Base-by-base conservation (phyloP, 2,329 filamentous ascomycete species). In the Hypoxylon sp. region DNA sequence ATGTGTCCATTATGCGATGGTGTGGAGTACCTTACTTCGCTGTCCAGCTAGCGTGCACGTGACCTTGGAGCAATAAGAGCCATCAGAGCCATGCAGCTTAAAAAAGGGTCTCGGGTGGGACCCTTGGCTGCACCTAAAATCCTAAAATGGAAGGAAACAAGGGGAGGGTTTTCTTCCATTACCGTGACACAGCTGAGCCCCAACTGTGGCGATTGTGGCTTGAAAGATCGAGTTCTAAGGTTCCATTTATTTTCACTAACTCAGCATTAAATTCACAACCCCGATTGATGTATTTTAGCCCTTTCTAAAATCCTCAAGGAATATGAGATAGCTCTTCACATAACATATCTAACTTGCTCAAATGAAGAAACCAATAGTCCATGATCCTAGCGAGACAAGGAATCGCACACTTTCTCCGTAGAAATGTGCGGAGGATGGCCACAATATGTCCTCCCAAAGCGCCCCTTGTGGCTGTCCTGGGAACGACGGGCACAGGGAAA, bases 401-500 rank as follows among this genome's bases (percentile, higher is more conserved):
- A 24, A 19, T 62, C n/a, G 10, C 48, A 17, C 48, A 46, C 11
- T 15, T 59, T 42, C 50, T 73, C 47, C 47, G 61, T 39, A 71
- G 74, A 71, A 68, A 76, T 75, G 72, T 72, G 57, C 67, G 51
- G 65, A 76, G 74, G 72, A 86, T 86, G 82, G 74, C 80, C 21
- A 70, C 73, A 48, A 60, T 75, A 60, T 78, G 72, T 69, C 74
- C 79, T 62, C 85, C 85, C 17, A 75, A 77, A 54, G 77, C 85
- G 75, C 92, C 93, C 24, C 82, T 98, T 69, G 86, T 98, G 75
- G 90, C 93, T 53, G 87, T 98, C 67, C 86, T 98, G 53, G 95
- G 95, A 73, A 92, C 94, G 52, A 98, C 95, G 8, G 95, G 94
- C 64, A 98, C 94, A 1, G 95, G 95, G 54, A 82, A 82, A 74